phyloP scores from a whole-genome alignment of 768 basidiomycete species.

The Suillus discolor region DNA sequence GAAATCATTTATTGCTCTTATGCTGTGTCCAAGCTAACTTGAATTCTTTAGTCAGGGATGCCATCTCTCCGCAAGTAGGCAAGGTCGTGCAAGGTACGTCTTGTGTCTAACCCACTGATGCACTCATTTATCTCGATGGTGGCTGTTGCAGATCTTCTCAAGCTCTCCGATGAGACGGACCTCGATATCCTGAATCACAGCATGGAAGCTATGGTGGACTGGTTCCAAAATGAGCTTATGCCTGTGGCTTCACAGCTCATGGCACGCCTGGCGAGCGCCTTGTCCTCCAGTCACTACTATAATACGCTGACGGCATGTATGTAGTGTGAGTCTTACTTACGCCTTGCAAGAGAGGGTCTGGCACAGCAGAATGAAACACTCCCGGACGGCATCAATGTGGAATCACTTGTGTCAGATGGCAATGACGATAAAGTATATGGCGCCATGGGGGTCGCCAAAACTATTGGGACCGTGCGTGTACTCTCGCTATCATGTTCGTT shows the following conservation, averaged over 20 bases:
- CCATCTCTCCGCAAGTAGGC: conserved; percentile 28
- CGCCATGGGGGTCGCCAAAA: not conserved
- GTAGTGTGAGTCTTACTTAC: conserved; percentile 62
- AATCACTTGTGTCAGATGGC: conserved; percentile 51
- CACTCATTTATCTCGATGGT: not conserved
- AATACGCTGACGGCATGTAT: not conserved
- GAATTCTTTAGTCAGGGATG: conserved; percentile 55
- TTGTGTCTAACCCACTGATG: not conserved
- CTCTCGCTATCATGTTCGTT: not conserved
- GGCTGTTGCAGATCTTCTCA: not conserved
- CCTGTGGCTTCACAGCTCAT: not conserved
- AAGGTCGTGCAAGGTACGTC: conserved; percentile 73
- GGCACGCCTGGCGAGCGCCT: not conserved
- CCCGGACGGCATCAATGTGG: conserved; percentile 53
- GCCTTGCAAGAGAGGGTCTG: conserved; percentile 72
- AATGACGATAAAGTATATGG: conserved; percentile 57
- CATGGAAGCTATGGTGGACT: not conserved
- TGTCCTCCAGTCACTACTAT: too few species aligned
- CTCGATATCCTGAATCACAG: conserved; percentile 1
- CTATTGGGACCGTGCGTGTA: conserved; percentile 64
- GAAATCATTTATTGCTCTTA: not conserved
- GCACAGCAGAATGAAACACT: conserved; percentile 52
- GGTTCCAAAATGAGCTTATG: not conserved
- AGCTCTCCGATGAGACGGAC: not conserved
- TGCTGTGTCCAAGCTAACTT: not conserved